Percentiles rank a stretch among this genome's conserved stretches.
These are phyloP conservation scores for Melampsora larici-populina DNA, from an alignment of 1,284 basidiomycete species.

Conservation along the genomic window DNA sequence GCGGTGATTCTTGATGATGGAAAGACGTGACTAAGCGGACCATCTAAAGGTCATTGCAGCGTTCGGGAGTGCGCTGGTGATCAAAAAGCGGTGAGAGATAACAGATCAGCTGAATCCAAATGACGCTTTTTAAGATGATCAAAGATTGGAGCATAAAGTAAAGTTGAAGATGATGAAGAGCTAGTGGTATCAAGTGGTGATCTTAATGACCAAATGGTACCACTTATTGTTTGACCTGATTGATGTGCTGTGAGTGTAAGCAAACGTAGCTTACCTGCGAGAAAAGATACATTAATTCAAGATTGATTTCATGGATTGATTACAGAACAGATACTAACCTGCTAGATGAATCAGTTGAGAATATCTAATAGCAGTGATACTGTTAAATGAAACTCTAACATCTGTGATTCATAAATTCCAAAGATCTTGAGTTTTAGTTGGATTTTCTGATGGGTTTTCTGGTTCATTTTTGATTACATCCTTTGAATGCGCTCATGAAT, in stretches of 20 bases:
- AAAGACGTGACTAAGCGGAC: too few species aligned
- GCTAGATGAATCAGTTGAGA: constrained; percentile 93
- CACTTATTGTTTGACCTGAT: constrained; percentile 91
- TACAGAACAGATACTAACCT: constrained; percentile 60
- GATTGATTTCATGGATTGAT: not conserved
- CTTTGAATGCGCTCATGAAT: not conserved
- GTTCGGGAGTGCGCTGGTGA: too few species aligned
- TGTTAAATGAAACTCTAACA: constrained; percentile 91
- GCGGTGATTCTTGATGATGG: too few species aligned
- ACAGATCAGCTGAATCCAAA: constrained; percentile 85
- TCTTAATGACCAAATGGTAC: constrained; percentile 96
- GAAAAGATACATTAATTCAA: constrained; percentile 37
- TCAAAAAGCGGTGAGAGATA: too few species aligned
- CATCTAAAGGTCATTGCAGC: too few species aligned
- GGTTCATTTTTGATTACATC: constrained; percentile 46
- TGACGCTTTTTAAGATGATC: constrained; percentile 97
- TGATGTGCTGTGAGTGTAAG: constrained; percentile 94
- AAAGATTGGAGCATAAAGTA: constrained; percentile 93
- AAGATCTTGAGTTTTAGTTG: constrained; percentile 51
- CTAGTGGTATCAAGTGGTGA: constrained; percentile 62
- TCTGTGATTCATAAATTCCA: constrained; percentile 74
- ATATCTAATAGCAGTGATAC: too few species aligned
- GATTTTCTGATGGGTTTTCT: not conserved
- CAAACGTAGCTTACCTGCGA: constrained; percentile 76
- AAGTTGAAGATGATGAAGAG: constrained; percentile 73